A percentile compares a stretch with the other conserved stretches of the same genome.
Evolutionary conservation across 2,329 filamentous ascomycete genomes (phyloP).

Genomic region (Microcyclosporella mali): DNA sequence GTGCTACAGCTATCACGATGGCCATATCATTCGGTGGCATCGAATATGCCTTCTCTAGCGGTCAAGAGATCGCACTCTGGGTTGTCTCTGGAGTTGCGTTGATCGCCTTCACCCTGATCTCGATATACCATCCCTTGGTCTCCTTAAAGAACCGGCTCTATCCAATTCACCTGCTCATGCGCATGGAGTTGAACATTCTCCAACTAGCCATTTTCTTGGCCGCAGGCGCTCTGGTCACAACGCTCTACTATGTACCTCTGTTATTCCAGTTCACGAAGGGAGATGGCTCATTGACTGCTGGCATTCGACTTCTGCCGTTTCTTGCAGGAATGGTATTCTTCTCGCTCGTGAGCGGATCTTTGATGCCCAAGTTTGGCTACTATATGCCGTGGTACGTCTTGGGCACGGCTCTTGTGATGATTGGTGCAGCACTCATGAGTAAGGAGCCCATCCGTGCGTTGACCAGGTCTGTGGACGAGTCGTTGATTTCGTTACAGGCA

Average conservation of each 20-base stretch:
- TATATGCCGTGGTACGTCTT: constrained; percentile 8
- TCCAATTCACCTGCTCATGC: neutral
- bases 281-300: constrained; percentile 38
- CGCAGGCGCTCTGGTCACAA: constrained; percentile 5
- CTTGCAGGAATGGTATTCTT: constrained; percentile 4
- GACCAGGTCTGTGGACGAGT: no score
- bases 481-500: no score
- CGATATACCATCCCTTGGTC: no score
- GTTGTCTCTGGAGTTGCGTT: constrained; percentile 43
- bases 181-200: constrained; percentile 3
- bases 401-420: constrained; percentile 8
- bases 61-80: constrained; percentile 44
- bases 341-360: neutral
- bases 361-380: neutral
- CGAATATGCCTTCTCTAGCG: constrained; percentile 44
- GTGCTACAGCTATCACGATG: no score
- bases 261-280: constrained; percentile 47
- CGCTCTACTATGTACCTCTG: constrained; percentile 50
- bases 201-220: neutral
- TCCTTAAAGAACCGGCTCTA: constrained; percentile 33
- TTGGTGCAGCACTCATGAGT: constrained; percentile 12
- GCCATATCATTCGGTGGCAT: constrained; percentile 48
- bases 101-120: constrained; percentile 43
- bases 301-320: constrained; percentile 37
- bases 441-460: constrained; percentile 5